Conservation (phyloP, 2,329 filamentous ascomycete genomes). For the Mollisia scopiformis region DNA sequence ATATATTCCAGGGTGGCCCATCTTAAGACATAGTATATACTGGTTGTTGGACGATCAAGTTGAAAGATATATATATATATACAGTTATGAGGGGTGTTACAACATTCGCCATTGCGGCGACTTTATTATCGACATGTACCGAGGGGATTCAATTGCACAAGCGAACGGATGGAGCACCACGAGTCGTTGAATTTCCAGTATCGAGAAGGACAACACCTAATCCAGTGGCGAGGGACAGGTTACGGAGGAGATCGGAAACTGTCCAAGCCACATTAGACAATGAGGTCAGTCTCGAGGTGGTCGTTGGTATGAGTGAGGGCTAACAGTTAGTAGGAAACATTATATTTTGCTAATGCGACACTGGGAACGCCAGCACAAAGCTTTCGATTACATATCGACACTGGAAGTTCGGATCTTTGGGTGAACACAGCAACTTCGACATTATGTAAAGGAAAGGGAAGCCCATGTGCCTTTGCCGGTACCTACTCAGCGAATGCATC, state of each 20-base stretch:
- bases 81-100: conserved; percentile 32
- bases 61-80: conserved; percentile 6
- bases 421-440: conserved; percentile 66
- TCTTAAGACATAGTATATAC: background rate
- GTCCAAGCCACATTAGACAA: conserved; percentile 56
- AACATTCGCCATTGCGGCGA: conserved; percentile 30
- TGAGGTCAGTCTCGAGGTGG: conserved; percentile 45
- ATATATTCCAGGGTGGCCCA: conserved; percentile 2
- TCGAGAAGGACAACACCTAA: conserved; percentile 30
- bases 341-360: conserved; percentile 66
- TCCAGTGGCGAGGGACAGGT: conserved; percentile 35
- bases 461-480: conserved; percentile 63
- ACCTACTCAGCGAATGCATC: conserved; percentile 73
- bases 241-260: conserved; percentile 48
- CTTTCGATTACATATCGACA: conserved; percentile 65
- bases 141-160: conserved; percentile 32
- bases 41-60: background rate
- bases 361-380: conserved; percentile 64
- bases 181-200: conserved; percentile 36
- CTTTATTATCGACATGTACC: conserved; percentile 30
- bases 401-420: conserved; percentile 72
- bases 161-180: conserved; percentile 31
- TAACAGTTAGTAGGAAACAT: conserved; percentile 51
- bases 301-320: conserved; percentile 9
- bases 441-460: conserved; percentile 54